Percentiles rank a stretch among this genome's conserved stretches.
Evolutionary conservation across 1,284 basidiomycete species (phyloP).

Genomic region (Leccinum angustisporum): DNA sequence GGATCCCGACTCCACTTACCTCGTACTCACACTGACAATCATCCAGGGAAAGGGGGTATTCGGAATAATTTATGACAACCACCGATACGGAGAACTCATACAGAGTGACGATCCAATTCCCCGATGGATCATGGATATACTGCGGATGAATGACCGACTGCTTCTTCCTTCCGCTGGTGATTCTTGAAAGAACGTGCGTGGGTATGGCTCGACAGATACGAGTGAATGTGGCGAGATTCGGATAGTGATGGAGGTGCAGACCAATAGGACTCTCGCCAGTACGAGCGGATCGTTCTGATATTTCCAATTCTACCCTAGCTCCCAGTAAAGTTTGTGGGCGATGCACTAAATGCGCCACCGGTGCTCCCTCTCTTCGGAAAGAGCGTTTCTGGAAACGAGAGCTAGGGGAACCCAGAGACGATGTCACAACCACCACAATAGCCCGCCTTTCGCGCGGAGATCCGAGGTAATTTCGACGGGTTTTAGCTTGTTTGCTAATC

Average conservation of each 20-base stretch:
- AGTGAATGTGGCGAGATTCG: constrained; percentile 6
- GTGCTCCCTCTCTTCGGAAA: constrained; percentile 3
- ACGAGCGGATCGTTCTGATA: constrained; percentile 12
- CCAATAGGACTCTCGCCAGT: constrained; percentile 10
- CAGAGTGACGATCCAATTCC: constrained; percentile 1
- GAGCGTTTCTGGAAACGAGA: constrained; percentile 2
- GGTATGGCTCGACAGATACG: background rate
- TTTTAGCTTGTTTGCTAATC: background rate
- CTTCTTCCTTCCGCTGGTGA: background rate
- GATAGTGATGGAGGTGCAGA: constrained; percentile 6
- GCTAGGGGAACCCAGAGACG: background rate
- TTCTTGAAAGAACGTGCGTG: background rate
- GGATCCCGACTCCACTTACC: constrained; percentile 4
- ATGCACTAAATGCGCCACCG: constrained; percentile 6
- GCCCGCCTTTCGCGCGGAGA: constrained; percentile 2
- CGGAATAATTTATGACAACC: background rate
- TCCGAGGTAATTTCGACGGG: background rate
- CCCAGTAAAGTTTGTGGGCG: background rate
- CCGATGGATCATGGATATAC: constrained; percentile 1
- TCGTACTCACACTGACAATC: constrained; percentile 3
- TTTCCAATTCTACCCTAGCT: constrained; percentile 4
- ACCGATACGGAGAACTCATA: constrained; percentile 1
- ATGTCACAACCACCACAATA: background rate
- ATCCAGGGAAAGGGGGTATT: background rate
- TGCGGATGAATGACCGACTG: background rate